Base-by-base conservation (phyloP, 1,284 basidiomycete genomes). In the Filobasidium uniguttulatum region DNA sequence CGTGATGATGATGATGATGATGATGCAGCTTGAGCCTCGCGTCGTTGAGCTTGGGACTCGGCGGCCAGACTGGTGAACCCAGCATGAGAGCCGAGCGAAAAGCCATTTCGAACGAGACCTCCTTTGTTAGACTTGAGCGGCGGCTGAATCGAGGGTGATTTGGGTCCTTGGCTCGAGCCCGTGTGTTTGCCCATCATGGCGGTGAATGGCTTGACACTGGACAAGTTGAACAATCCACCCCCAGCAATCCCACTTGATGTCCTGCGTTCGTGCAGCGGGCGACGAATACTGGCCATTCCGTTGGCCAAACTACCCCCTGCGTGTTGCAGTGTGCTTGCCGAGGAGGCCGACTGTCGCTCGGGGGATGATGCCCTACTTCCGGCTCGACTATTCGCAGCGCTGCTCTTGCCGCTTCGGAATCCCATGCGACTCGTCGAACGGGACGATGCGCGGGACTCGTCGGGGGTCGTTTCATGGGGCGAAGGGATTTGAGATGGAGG, bases 311-410 rank as follows among this genome's bases (percentile, higher is more conserved):
- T 50, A 15, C 43, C 49, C 12, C 47, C 45, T 9, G 20, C 35
- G 3, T n/a, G 22, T 17, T 50, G 48, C 14, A 46, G 25, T 9
- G 48, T 43, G 2, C 37, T 31, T 5, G 25, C 26, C 28, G 36
- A 20, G 15, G 48, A 35, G 17, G 47, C 54, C n/a, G n/a, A n/a
- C n/a, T n/a, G n/a, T 17, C 66, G 61, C 48, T 71, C 71, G 6
- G 72, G 71, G 54, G 58, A 68, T 46, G 59, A 66, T 3, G 72
- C 71, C 14, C 75, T 69, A 55, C 73, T 76, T 0, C 68, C 61
- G 1, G 64, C 66, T 15, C 73, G 60, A 55, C 74, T 76, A 19
- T 62, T 62, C 10, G 62, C 58, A 5, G 65, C 57, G 54, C 67
- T 68, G 19, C 53, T 62, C 20, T 63, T 60, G 5, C 70, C 67